Conservation (phyloP, 108 stramenopile genomes). For the Nannochloropsis salina region DNA sequence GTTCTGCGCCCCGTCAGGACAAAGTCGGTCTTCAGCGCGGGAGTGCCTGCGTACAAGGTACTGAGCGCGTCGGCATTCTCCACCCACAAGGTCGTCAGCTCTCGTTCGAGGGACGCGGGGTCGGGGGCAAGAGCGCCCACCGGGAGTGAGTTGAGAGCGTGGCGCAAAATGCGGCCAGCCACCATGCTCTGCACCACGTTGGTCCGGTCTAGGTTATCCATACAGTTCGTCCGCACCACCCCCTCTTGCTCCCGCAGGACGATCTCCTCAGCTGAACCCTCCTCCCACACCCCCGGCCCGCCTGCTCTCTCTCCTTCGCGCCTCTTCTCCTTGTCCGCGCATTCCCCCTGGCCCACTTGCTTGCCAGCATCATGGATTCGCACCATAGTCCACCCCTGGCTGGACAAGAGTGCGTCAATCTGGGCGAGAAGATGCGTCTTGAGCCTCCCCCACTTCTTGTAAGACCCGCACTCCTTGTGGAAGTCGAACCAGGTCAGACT, state of each 20-base stretch:
- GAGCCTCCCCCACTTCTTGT: slow-evolving; percentile 10
- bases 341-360: not conserved
- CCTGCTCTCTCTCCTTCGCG: not conserved
- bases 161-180: slow-evolving; percentile 57
- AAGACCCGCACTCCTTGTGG: not conserved
- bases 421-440: not conserved
- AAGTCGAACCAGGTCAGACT: not conserved
- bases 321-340: not conserved
- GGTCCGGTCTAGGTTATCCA: slow-evolving; percentile 96
- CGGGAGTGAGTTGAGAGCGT: not conserved
- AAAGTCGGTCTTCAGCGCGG: slow-evolving; percentile 88
- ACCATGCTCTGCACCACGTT: slow-evolving; percentile 94
- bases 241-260: slow-evolving; percentile 65
- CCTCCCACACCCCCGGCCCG: not conserved
- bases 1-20: slow-evolving; percentile 69
- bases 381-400: not conserved
- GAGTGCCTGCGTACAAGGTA: slow-evolving; percentile 80
- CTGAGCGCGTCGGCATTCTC: not conserved
- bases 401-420: not conserved
- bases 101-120: not conserved
- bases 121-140: not conserved
- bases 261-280: not conserved
- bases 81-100: slow-evolving; percentile 1
- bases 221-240: slow-evolving; percentile 91
- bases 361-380: not conserved